phyloP scores from a whole-genome alignment of 1,284 basidiomycete genomes.

The Apiotrichum mycotoxinovorans region DNA sequence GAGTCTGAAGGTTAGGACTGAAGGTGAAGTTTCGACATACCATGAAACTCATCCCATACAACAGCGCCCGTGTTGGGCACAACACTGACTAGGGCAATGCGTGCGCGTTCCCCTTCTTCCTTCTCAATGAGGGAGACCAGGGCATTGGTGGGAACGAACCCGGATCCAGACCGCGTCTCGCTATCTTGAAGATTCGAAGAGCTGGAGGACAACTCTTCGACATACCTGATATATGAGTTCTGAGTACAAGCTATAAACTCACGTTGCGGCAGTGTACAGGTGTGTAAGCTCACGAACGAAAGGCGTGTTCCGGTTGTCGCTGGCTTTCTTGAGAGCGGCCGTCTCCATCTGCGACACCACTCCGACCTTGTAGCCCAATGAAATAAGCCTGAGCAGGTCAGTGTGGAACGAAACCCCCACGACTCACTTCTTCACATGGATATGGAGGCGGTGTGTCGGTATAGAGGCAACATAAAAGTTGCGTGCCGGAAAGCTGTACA shows the following conservation, averaged over 20 bases:
- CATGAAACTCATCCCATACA: slow-evolving; percentile 85
- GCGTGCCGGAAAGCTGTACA: slow-evolving; percentile 59
- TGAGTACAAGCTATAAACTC: slow-evolving; percentile 44
- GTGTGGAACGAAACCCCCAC: background rate
- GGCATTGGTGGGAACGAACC: slow-evolving; percentile 44
- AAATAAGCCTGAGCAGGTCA: slow-evolving; percentile 62
- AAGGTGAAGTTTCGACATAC: slow-evolving; percentile 49
- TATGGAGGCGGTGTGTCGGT: slow-evolving; percentile 71
- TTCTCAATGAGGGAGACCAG: slow-evolving; percentile 63
- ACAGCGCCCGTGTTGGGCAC: slow-evolving; percentile 86
- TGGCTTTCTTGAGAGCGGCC: slow-evolving; percentile 86
- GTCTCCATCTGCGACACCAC: slow-evolving; percentile 92
- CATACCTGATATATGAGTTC: slow-evolving; percentile 44
- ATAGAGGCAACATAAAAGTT: slow-evolving; percentile 82
- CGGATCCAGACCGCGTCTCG: slow-evolving; percentile 32
- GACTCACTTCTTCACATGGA: slow-evolving; percentile 80
- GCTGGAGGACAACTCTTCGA: slow-evolving; percentile 43
- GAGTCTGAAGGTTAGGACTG: slow-evolving; percentile 57
- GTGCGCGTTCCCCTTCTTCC: slow-evolving; percentile 58
- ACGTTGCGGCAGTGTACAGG: slow-evolving; percentile 86
- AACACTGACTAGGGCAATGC: slow-evolving; percentile 72
- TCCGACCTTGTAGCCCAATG: slow-evolving; percentile 84
- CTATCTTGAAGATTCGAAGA: slow-evolving; percentile 38
- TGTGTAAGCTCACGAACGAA: slow-evolving; percentile 78
- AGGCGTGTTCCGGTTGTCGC: slow-evolving; percentile 74